These are phyloP conservation scores for Brachypodium distachyon DNA, from an alignment of 202 grass and related monocot genomes.

Conservation along the genomic window DNA sequence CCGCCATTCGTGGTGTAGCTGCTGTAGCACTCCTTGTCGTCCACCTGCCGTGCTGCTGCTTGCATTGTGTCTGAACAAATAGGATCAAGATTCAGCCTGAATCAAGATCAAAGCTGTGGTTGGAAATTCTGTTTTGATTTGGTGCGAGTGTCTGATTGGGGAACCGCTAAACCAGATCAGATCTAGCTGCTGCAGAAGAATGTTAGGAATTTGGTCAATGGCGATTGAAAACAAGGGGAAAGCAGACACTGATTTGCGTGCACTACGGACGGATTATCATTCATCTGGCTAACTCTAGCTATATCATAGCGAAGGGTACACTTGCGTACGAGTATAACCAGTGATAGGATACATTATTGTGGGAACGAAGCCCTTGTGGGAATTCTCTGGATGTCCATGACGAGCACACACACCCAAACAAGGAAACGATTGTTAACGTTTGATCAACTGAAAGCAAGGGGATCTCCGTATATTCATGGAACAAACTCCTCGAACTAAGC, in stretches of 20 bases:
- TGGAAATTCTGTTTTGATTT: not conserved
- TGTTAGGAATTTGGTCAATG: not conserved
- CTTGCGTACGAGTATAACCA: not conserved
- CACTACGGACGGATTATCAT: not conserved
- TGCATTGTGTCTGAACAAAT: not conserved
- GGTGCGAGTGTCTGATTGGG: not conserved
- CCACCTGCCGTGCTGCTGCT: constrained; percentile 34
- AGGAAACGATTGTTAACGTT: no score
- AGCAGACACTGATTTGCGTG: no score
- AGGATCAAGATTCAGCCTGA: not conserved
- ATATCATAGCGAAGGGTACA: not conserved
- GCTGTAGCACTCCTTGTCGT: constrained; percentile 67
- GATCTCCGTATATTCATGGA: not conserved
- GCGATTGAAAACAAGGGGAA: not conserved
- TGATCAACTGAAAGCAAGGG: not conserved
- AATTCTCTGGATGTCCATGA: not conserved
- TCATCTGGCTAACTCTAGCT: not conserved
- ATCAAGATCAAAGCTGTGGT: no score
- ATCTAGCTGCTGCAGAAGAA: not conserved
- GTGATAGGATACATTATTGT: not conserved
- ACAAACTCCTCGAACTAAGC: not conserved
- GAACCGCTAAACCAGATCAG: not conserved
- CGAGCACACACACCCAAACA: not conserved
- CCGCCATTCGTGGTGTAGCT: constrained; percentile 19
- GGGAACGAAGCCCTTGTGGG: no score